A percentile compares a stretch with the other conserved stretches of the same genome.
Evolutionary conservation across 805 yeast genomes (phyloP).

Genomic region (Crinitomyces ghanaensis): DNA sequence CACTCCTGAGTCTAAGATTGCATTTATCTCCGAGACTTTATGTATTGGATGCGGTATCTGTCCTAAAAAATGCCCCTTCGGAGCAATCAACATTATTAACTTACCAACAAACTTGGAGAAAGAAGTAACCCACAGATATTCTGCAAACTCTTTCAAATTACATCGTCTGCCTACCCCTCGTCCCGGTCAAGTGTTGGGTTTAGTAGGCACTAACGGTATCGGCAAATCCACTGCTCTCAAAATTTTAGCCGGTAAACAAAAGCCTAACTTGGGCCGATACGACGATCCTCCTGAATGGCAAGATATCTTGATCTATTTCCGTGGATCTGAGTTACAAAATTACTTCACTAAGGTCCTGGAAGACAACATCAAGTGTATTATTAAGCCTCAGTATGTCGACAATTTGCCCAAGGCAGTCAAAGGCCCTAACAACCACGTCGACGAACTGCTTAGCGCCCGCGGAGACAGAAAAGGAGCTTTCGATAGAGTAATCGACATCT

Average conservation of each 20-base stretch:
- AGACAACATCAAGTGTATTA: conserved; percentile 90
- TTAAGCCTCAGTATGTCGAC: conserved; percentile 98
- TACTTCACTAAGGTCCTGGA: conserved; percentile 89
- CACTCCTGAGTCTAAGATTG: conserved; percentile 77
- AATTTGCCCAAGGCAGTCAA: conserved; percentile 93
- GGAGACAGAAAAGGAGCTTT: conserved; percentile 59
- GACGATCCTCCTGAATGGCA: conserved; percentile 98
- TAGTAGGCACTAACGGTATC: conserved; percentile 98
- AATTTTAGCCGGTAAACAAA: conserved; percentile 93
- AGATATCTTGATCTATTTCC: conserved; percentile 78
- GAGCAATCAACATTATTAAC: conserved; percentile 91
- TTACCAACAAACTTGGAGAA: conserved; percentile 88
- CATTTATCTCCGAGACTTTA: conserved; percentile 84
- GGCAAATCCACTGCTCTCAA: conserved; percentile 97
- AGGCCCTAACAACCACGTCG: conserved; percentile 75
- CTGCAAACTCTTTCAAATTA: conserved; percentile 94
- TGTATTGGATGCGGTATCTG: conserved; percentile 99
- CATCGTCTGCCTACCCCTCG: conserved; percentile 97
- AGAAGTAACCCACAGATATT: conserved; percentile 93
- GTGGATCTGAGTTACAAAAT: conserved; percentile 96
- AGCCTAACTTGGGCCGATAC: conserved; percentile 87
- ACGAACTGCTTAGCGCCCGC: conserved; percentile 66
- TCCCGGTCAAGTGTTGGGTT: conserved; percentile 96
- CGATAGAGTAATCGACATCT: conserved; percentile 50
- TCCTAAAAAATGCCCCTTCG: conserved; percentile 96